Evolutionary conservation across 192 early-diverging fungal genomes (phyloP).

Genomic region (Coemansia reversa): DNA sequence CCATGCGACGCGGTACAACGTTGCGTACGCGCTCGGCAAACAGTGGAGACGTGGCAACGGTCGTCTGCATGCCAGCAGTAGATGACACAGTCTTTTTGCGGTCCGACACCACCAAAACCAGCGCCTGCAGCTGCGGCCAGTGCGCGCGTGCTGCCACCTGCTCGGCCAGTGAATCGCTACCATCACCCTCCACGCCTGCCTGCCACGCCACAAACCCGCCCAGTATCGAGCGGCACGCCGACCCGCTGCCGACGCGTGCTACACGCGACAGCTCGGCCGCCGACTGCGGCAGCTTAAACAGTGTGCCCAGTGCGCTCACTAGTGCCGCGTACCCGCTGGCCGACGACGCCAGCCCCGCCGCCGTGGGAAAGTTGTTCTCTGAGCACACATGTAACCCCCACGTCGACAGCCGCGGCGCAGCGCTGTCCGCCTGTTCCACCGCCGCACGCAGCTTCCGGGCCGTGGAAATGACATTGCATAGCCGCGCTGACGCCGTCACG

Average conservation of each 20-base stretch:
- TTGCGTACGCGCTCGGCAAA: conserved; percentile 77
- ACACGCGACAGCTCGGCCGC: conserved; percentile 80
- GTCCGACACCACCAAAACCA: conserved; percentile 93
- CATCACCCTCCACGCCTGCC: conserved; percentile 80
- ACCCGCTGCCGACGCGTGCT: conserved; percentile 94
- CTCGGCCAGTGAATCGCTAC: conserved; percentile 82
- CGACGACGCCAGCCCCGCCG: conserved; percentile 95
- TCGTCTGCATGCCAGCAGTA: conserved; percentile 96
- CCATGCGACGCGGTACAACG: conserved; percentile 91
- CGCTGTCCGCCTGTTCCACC: conserved; percentile 58
- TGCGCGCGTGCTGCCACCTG: conserved; percentile 87
- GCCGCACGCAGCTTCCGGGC: conserved; percentile 69
- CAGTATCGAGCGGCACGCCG: conserved; percentile 95
- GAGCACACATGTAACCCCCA: conserved; percentile 85
- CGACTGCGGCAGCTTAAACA: conserved; percentile 72
- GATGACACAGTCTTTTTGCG: conserved; percentile 87
- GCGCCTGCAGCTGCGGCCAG: conserved; percentile 95
- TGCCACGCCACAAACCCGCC: conserved; percentile 99
- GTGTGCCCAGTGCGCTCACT: conserved; percentile 74
- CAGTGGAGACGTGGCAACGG: conserved; percentile 87
- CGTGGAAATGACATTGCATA: conserved; percentile 79
- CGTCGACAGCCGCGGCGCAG: conserved; percentile 52
- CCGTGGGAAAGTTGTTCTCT: conserved; percentile 99
- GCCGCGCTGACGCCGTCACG: conserved; percentile 75
- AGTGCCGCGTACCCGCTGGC: conserved; percentile 95